These are phyloP conservation scores for Phylloporus sp. DNA, from an alignment of 768 basidiomycete genomes.

Conservation along the genomic window DNA sequence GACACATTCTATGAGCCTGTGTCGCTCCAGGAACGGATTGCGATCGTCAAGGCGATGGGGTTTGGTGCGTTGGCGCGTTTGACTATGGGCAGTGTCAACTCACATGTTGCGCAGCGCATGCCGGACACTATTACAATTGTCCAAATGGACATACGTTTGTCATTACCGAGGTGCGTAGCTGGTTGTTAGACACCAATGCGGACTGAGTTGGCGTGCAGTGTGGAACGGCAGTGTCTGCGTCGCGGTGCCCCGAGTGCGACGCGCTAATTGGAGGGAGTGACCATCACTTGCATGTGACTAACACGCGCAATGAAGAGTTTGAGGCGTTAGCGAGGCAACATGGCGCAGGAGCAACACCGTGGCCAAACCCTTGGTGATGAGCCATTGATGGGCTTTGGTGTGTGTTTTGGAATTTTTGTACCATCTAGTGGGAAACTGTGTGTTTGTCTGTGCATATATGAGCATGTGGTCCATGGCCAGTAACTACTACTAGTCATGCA, in stretches of 20 bases:
- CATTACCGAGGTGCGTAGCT: conserved; percentile 45
- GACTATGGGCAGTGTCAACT: not conserved
- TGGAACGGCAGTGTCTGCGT: conserved; percentile 50
- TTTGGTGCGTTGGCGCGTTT: conserved; percentile 39
- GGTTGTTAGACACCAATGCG: not conserved
- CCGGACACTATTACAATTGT: conserved; percentile 49
- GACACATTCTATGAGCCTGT: conserved; percentile 51
- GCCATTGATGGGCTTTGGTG: too few species aligned
- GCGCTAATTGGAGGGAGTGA: conserved; percentile 47
- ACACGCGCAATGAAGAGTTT: conserved; percentile 45
- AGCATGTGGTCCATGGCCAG: too few species aligned
- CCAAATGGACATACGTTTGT: conserved; percentile 61
- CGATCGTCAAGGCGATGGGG: conserved; percentile 46
- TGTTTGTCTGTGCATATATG: too few species aligned
- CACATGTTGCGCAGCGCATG: conserved; percentile 25
- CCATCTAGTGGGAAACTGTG: too few species aligned
- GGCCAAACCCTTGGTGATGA: conserved; percentile 19
- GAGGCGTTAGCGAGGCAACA: conserved; percentile 37
- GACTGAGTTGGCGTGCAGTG: conserved; percentile 38
- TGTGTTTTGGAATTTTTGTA: too few species aligned
- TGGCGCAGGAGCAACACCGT: conserved; percentile 32
- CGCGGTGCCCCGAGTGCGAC: conserved; percentile 56
- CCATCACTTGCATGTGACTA: conserved; percentile 42
- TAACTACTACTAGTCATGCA: too few species aligned
- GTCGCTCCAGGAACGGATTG: conserved; percentile 49